phyloP scores from a whole-genome alignment of 2,329 filamentous ascomycete genomes.

The Basipetospora chlamydospora region DNA sequence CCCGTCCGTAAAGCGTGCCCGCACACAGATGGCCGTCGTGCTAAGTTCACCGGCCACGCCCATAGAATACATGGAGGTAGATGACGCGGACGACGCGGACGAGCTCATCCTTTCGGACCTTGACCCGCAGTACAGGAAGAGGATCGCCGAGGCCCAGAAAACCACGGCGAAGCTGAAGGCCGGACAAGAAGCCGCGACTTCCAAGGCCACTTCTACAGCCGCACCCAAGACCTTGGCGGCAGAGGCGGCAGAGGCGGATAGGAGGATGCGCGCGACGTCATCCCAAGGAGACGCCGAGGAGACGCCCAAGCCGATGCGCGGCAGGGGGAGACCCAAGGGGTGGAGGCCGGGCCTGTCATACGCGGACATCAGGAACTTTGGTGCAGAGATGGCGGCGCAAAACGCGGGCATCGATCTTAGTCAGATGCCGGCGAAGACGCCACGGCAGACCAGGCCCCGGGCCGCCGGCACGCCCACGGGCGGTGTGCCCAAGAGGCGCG shows the following conservation, averaged over 20 bases:
- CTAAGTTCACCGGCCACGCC: conserved; percentile 6
- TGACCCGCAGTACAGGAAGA: conserved; percentile 9
- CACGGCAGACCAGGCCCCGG: background rate
- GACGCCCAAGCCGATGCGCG: background rate
- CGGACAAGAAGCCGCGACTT: background rate
- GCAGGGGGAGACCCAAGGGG: conserved; percentile 32
- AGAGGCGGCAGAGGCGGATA: background rate
- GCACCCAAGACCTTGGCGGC: background rate
- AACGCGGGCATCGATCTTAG: background rate
- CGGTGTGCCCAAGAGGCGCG: background rate
- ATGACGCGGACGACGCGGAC: conserved; percentile 6
- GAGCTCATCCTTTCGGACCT: conserved; percentile 12
- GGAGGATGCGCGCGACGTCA: background rate
- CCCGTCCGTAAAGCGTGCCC: background rate
- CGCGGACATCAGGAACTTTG: conserved; percentile 10
- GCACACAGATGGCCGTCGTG: conserved; percentile 10
- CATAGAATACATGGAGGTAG: conserved; percentile 2
- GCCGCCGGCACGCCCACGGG: background rate
- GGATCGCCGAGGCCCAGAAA: conserved; percentile 4
- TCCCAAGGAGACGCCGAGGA: background rate
- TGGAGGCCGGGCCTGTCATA: conserved; percentile 20
- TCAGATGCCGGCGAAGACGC: background rate
- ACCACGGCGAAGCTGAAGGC: background rate
- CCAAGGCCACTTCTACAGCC: background rate
- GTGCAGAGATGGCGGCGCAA: conserved; percentile 1